Conservation (phyloP, 2,329 filamentous ascomycete genomes). For the Aspergillus nomiae region DNA sequence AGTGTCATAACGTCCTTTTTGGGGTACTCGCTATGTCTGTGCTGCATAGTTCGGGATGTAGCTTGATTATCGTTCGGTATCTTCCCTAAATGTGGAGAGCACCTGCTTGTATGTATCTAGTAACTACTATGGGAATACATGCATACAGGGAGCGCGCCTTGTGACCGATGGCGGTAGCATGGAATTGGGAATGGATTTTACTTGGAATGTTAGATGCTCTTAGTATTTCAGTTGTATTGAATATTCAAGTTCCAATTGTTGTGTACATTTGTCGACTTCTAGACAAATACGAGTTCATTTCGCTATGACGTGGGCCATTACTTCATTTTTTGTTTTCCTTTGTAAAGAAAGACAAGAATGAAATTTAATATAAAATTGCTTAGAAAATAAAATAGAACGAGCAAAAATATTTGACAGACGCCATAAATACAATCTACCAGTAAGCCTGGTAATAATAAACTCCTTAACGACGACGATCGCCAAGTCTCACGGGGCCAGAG, state of each 20-base stretch:
- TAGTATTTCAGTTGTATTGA: not conserved
- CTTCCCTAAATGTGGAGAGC: not conserved
- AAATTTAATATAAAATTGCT: not conserved
- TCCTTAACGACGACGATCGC: conserved; percentile 13
- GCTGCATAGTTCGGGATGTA: not conserved
- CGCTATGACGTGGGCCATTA: not conserved
- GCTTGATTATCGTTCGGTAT: not conserved
- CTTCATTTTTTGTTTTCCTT: not conserved
- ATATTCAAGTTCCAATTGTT: not conserved
- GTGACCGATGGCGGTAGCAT: not conserved
- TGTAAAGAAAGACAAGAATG: not conserved
- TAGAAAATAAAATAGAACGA: not conserved
- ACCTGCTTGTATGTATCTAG: not conserved
- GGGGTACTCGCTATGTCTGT: not conserved
- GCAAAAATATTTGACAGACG: conserved; percentile 2
- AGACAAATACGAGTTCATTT: not conserved
- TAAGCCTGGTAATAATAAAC: not conserved
- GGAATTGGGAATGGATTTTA: not conserved
- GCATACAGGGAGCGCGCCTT: not conserved
- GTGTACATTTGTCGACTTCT: not conserved
- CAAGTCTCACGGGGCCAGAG: conserved; percentile 15
- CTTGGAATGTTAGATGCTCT: not conserved
- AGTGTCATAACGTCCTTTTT: not conserved
- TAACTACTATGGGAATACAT: not conserved
- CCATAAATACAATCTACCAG: not conserved